These are phyloP conservation scores for Perkinsela sp. DNA, from an alignment of 208 protist species.

Conservation along the genomic window DNA sequence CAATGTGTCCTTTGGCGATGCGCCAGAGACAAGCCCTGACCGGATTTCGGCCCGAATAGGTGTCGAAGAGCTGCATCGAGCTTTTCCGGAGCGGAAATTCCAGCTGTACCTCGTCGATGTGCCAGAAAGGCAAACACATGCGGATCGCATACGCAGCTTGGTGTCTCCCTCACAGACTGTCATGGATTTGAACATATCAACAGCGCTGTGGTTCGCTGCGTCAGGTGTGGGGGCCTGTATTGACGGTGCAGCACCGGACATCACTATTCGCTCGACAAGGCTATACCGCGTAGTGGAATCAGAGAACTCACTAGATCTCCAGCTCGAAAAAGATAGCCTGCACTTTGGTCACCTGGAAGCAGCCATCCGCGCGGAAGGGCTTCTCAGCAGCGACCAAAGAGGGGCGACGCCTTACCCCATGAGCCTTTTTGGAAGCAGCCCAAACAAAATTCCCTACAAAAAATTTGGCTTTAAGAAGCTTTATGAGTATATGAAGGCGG, in stretches of 20 bases:
- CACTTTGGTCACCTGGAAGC: neutral
- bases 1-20: constrained; percentile 68
- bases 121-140: constrained; percentile 8
- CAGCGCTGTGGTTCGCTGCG: constrained; percentile 72
- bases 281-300: neutral
- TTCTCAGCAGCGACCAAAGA: neutral
- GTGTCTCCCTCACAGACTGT: constrained; percentile 46
- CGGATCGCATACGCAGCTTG: constrained; percentile 19
- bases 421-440: neutral
- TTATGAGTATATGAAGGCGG: neutral
- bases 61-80: constrained; percentile 32
- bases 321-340: neutral
- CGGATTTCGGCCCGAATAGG: constrained; percentile 30
- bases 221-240: constrained; percentile 13
- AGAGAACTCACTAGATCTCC: neutral
- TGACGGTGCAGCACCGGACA: neutral
- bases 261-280: neutral
- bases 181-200: constrained; percentile 82
- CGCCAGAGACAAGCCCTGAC: constrained; percentile 39
- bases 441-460: neutral
- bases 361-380: neutral
- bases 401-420: neutral
- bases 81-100: constrained; percentile 32
- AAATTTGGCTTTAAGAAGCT: neutral
- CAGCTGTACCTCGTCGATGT: constrained; percentile 64